Percentiles rank a stretch among this genome's conserved stretches.
These are phyloP conservation scores for Cytospora leucostoma DNA, from an alignment of 2,329 filamentous ascomycete species.

Conservation along the genomic window DNA sequence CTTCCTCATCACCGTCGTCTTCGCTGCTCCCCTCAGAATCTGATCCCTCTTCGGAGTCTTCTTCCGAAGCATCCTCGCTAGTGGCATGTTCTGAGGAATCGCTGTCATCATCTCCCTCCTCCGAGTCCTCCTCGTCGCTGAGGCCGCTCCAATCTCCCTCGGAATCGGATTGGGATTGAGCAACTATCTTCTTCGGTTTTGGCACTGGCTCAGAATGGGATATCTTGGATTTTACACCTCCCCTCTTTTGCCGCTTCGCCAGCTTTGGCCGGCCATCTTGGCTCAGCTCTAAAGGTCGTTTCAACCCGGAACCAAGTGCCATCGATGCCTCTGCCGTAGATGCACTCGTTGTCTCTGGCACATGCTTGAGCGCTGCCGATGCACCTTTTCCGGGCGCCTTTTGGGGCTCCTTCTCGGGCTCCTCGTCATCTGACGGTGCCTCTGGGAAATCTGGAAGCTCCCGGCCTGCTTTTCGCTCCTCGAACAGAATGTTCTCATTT, in stretches of 20 bases:
- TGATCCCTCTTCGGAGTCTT: constrained; percentile 30
- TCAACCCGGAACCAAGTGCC: constrained; percentile 73
- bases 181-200: constrained; percentile 41
- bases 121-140: constrained; percentile 42
- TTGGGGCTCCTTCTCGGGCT: constrained; percentile 32
- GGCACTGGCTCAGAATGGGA: constrained; percentile 45
- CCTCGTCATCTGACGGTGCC: constrained; percentile 34
- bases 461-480: constrained; percentile 41
- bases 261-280: constrained; percentile 79
- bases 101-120: constrained; percentile 36
- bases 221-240: constrained; percentile 59
- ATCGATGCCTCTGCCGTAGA: constrained; percentile 3
- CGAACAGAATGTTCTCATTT: constrained; percentile 57
- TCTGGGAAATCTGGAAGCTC: constrained; percentile 28
- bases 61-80: constrained; percentile 5
- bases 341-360: background rate
- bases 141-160: constrained; percentile 63
- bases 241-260: constrained; percentile 75
- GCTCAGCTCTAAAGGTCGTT: constrained; percentile 80
- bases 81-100: background rate
- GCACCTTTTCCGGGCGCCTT: background rate
- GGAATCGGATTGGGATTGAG: background rate
- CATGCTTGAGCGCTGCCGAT: background rate
- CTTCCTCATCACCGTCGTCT: constrained; percentile 38
- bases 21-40: constrained; percentile 33